Percentiles rank a stretch among this genome's conserved stretches.
Conservation (phyloP, 768 basidiomycete genomes). For the Lactifluus piperatus region DNA sequence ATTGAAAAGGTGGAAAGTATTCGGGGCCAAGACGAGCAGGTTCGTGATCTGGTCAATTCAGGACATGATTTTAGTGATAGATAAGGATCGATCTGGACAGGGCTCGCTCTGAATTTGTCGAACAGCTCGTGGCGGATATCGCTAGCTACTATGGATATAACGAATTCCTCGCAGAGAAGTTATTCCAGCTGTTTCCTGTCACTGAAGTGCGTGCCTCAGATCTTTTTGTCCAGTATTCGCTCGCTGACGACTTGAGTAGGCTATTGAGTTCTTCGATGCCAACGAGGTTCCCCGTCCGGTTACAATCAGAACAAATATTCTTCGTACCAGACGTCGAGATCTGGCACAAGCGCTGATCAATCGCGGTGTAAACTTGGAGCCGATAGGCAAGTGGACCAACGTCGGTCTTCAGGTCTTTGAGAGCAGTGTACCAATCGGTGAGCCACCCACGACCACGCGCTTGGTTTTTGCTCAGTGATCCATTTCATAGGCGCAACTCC, state of each 20-base stretch:
- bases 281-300: conserved; percentile 95
- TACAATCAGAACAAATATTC: conserved; percentile 95
- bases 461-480: not conserved
- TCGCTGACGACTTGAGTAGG: conserved; percentile 38
- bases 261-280: conserved; percentile 96
- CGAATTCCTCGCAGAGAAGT: conserved; percentile 86
- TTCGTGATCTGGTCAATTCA: conserved; percentile 28
- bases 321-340: conserved; percentile 87
- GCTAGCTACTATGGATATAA: conserved; percentile 98
- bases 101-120: conserved; percentile 81
- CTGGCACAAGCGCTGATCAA: conserved; percentile 91
- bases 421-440: conserved; percentile 88
- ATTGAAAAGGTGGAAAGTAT: conserved; percentile 60
- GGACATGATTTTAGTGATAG: not conserved
- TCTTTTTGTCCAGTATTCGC: not conserved
- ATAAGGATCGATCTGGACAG: conserved; percentile 35
- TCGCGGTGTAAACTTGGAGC: conserved; percentile 93
- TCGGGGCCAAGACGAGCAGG: conserved; percentile 56
- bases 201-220: conserved; percentile 55
- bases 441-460: not conserved
- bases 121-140: conserved; percentile 83
- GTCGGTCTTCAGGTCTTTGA: conserved; percentile 99
- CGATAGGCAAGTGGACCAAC: conserved; percentile 99
- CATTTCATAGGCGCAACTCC: conserved; percentile 72
- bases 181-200: conserved; percentile 89